phyloP scores from a whole-genome alignment of 768 basidiomycete genomes.

The Chalciporus pseudorubinellus region DNA sequence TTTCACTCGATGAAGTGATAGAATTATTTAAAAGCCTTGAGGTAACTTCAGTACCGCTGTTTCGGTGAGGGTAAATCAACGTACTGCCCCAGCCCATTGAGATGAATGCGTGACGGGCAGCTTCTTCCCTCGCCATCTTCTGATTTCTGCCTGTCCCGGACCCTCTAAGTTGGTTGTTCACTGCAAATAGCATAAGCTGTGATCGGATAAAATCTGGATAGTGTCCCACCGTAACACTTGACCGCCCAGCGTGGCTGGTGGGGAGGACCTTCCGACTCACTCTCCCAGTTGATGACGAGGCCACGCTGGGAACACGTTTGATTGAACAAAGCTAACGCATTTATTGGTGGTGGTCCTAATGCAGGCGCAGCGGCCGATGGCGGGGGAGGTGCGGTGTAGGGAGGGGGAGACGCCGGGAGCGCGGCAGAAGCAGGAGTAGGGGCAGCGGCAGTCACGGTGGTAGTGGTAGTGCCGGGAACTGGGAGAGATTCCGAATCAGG shows the following conservation, averaged over 20 bases:
- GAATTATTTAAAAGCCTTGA: conserved; percentile 14
- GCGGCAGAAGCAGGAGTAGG: conserved; percentile 23
- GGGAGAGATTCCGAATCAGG: conserved; percentile 37
- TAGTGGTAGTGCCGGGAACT: conserved; percentile 17
- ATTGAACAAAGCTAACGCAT: conserved; percentile 49
- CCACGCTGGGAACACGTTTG: conserved; percentile 52
- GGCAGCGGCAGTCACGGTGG: conserved; percentile 16
- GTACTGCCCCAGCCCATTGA: conserved; percentile 51
- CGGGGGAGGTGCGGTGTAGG: conserved; percentile 22
- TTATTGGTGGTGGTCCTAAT: conserved; percentile 24
- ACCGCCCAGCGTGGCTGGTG: conserved; percentile 61
- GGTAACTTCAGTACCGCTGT: not conserved
- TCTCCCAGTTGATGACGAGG: conserved; percentile 44
- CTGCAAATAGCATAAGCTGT: conserved; percentile 31
- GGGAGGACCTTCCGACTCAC: conserved; percentile 45
- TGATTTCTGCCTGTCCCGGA: conserved; percentile 54
- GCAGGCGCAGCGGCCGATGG: conserved; percentile 5
- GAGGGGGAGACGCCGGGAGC: conserved; percentile 10
- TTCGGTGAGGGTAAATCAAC: not conserved
- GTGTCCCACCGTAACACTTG: conserved; percentile 45
- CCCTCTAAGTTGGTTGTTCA: conserved; percentile 50
- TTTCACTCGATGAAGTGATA: too few relatives aligned
- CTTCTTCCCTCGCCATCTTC: conserved; percentile 67
- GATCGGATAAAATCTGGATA: conserved; percentile 2
- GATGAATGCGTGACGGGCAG: conserved; percentile 56